Evolutionary conservation across 805 yeast species (phyloP).

Genomic region (Candida ortonii): DNA sequence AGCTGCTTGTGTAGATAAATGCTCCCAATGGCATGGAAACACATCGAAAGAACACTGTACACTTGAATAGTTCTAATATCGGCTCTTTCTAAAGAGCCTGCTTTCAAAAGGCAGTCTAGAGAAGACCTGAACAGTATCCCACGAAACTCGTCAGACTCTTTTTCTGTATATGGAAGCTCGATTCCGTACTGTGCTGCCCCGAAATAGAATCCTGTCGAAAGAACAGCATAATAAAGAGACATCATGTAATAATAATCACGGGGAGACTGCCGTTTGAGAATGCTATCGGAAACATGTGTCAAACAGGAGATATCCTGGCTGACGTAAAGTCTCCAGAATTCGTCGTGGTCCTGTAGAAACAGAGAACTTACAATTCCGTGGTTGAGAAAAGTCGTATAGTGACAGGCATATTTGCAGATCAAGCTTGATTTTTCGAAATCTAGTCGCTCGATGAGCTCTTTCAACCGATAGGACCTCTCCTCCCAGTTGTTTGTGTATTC

Average conservation of each 20-base stretch:
- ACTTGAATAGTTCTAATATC: conserved; percentile 26
- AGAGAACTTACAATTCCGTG: conserved; percentile 23
- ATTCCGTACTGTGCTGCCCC: conserved; percentile 19
- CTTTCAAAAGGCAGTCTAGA: conserved; percentile 20
- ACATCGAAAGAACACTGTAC: conserved; percentile 24
- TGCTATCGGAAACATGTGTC: conserved; percentile 9
- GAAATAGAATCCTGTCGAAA: conserved; percentile 24
- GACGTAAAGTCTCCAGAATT: conserved; percentile 19
- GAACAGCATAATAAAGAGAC: conserved; percentile 23
- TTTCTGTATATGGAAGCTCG: conserved; percentile 10
- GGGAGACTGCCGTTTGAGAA: conserved; percentile 11
- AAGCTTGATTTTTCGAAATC: conserved; percentile 12
- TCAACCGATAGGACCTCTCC: conserved; percentile 7
- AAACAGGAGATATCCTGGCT: conserved; percentile 10
- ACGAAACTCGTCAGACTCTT: conserved; percentile 16
- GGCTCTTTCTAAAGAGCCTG: conserved; percentile 24
- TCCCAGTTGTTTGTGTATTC: conserved; percentile 9
- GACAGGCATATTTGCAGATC: conserved; percentile 24
- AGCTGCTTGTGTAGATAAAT: conserved; percentile 22
- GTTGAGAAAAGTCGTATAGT: conserved; percentile 24
- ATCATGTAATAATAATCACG: conserved; percentile 28
- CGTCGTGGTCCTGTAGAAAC: conserved; percentile 24
- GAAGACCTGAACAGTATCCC: conserved; percentile 23
- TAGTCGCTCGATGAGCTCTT: conserved; percentile 10
- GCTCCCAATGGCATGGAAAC: conserved; percentile 26